Evolutionary conservation across 2,329 filamentous ascomycete genomes (phyloP), one percentile per base, ranked within the genome.

Genomic region (Cladosporium sp.): DNA sequence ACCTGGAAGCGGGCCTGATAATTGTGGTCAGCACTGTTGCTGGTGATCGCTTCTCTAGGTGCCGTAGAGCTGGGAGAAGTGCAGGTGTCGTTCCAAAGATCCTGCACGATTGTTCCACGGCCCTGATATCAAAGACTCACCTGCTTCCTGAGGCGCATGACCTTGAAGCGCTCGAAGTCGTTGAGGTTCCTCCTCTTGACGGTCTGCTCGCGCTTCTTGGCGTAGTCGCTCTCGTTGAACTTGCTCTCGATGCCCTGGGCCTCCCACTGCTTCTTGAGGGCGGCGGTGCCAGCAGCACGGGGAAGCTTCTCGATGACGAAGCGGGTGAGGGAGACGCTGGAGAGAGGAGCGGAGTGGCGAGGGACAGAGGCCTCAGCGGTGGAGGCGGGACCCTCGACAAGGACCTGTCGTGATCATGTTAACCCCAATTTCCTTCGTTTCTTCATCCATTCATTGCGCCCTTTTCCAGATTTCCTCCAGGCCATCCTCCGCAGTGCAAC

Each of bases 131-230:
- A 17, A 45, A 35, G 2, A 81, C 83, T 68, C 76, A 92, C 90
- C 88, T 97, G 92, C 88, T 99, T 99, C 89, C 93, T 95, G 81
- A 97, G 84, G 80, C 93, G 88, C 86, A 97, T 84, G 73, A 97
- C 94, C 90, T 99, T 97, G 91, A 97, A 99, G 79, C 94, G 89
- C 84, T 99, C 94, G 77, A 99, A 99, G 85, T 99, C 94, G 80
- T 88, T 95, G 69, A 99, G 84, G 73, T 86, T 85, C 82, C 88
- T 89, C 84, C 94, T 89, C 82, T 90, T 89, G 79, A 90, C 84
- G 72, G 85, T 84, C 81, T 90, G 88, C 70, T 86, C 86, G 75
- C 89, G 86, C 85, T 91, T 92, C 90, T 99, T 94, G 74, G 92
- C 91, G 87, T 89, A 96, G 78, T 86, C 86, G 83, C 85, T 92